A percentile compares a stretch with the other conserved stretches of the same genome.
phyloP scores from a whole-genome alignment of 2,329 filamentous ascomycete species.

The Colletotrichum sidae region DNA sequence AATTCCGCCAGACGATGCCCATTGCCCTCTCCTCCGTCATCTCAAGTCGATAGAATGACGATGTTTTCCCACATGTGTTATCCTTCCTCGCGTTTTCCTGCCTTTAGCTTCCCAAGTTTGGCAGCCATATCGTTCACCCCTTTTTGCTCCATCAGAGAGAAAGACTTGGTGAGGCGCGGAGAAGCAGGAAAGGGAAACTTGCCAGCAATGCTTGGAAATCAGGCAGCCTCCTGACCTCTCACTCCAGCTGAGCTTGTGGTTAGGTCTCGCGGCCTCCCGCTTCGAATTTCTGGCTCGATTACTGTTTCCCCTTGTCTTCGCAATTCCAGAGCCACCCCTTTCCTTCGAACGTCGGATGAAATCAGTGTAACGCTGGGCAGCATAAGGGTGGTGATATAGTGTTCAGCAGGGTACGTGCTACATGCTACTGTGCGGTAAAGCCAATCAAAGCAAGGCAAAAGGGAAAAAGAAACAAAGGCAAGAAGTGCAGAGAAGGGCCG shows the following conservation, averaged over 20 bases:
- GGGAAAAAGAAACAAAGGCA: too few relatives aligned
- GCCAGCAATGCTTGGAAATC: too few relatives aligned
- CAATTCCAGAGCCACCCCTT: background rate
- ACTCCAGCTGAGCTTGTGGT: background rate
- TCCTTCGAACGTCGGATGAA: conserved; percentile 20
- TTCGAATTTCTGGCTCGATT: conserved; percentile 32
- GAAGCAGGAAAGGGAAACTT: too few relatives aligned
- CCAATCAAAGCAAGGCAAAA: too few relatives aligned
- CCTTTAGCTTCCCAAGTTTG: background rate
- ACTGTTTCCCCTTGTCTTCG: background rate
- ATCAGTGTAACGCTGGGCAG: background rate
- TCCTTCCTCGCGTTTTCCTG: background rate
- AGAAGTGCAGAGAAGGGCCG: too few relatives aligned
- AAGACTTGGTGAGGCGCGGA: background rate
- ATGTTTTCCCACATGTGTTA: background rate
- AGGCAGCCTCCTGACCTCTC: too few relatives aligned
- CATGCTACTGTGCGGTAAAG: too few relatives aligned
- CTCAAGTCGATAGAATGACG: conserved; percentile 10
- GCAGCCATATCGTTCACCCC: background rate
- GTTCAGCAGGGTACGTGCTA: background rate
- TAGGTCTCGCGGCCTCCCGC: conserved; percentile 20
- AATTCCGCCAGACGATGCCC: conserved; percentile 3
- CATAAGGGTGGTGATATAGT: background rate
- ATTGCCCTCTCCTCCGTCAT: background rate
- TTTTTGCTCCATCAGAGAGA: background rate